phyloP scores from a whole-genome alignment of 1,284 basidiomycete species.

The Cryptococcus sp. region DNA sequence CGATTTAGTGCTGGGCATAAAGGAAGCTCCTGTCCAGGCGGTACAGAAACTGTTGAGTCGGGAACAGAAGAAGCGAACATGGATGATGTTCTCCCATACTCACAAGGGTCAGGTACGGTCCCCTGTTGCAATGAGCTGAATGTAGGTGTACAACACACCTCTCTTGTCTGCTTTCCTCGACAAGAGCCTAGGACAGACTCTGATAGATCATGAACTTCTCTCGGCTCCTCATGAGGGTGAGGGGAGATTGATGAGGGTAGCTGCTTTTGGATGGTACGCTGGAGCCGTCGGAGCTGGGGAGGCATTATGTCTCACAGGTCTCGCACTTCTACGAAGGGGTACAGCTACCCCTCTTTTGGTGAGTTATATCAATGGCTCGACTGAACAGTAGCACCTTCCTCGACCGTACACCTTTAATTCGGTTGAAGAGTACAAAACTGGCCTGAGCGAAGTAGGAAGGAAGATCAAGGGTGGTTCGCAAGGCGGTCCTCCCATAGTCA shows the following conservation, averaged over 20 bases:
- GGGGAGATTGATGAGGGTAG: slow-evolving; percentile 63
- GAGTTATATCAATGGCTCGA: slow-evolving; percentile 25
- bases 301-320: slow-evolving; percentile 70
- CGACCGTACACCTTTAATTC: slow-evolving; percentile 69
- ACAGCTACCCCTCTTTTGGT: slow-evolving; percentile 78
- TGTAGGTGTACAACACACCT: slow-evolving; percentile 70
- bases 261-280: slow-evolving; percentile 84
- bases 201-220: slow-evolving; percentile 82
- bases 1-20: slow-evolving; percentile 78
- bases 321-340: slow-evolving; percentile 69
- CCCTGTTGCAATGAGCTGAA: no score
- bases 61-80: slow-evolving; percentile 29
- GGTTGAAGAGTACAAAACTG: slow-evolving; percentile 57
- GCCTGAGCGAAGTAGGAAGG: slow-evolving; percentile 60
- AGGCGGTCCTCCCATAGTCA: slow-evolving; percentile 75
- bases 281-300: slow-evolving; percentile 82
- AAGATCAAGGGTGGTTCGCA: slow-evolving; percentile 54
- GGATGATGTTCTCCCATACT: slow-evolving; percentile 84
- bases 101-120: slow-evolving; percentile 56
- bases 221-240: slow-evolving; percentile 48
- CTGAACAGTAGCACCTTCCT: slow-evolving; percentile 61
- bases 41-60: slow-evolving; percentile 44
- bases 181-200: slow-evolving; percentile 48
- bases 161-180: slow-evolving; percentile 65
- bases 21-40: slow-evolving; percentile 68